Conservation (phyloP, 2,329 filamentous ascomycete genomes). For the Aureobasidium sp. region DNA sequence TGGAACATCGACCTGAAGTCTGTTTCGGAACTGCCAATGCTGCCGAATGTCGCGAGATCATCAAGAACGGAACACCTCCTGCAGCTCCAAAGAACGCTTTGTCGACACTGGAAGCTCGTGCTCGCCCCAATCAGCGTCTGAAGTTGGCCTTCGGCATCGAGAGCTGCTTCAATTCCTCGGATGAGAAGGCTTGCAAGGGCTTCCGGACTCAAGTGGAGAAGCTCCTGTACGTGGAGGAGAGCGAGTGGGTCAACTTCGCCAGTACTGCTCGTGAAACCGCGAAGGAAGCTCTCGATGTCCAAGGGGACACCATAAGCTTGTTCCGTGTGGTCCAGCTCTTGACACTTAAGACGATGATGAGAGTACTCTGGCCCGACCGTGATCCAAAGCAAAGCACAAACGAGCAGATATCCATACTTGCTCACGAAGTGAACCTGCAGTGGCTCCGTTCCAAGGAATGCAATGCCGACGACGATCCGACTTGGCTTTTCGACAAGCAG, state of each 20-base stretch:
- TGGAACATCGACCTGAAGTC: background rate
- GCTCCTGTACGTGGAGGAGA: conserved; percentile 16
- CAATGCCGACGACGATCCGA: conserved; percentile 13
- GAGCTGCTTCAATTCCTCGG: conserved; percentile 38
- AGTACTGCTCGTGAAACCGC: background rate
- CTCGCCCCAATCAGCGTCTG: conserved; percentile 34
- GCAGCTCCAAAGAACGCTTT: background rate
- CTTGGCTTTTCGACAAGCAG: conserved; percentile 14
- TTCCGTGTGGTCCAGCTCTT: conserved; percentile 17
- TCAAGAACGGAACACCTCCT: background rate
- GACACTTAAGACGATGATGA: conserved; percentile 28
- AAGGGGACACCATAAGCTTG: background rate
- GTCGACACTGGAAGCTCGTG: conserved; percentile 1
- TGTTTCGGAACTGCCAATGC: background rate
- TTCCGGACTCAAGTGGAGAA: conserved; percentile 25
- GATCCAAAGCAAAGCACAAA: conserved; percentile 11
- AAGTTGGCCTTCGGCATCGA: conserved; percentile 34
- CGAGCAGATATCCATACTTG: conserved; percentile 18
- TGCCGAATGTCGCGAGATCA: background rate
- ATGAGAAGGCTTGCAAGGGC: conserved; percentile 18
- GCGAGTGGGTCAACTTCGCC: conserved; percentile 17
- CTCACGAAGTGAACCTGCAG: conserved; percentile 32
- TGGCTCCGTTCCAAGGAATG: conserved; percentile 35
- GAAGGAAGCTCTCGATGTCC: background rate
- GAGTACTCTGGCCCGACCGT: conserved; percentile 24